These are phyloP conservation scores for Striga asiatica DNA, from an alignment of 257 asterid genomes.

Conservation along the genomic window DNA sequence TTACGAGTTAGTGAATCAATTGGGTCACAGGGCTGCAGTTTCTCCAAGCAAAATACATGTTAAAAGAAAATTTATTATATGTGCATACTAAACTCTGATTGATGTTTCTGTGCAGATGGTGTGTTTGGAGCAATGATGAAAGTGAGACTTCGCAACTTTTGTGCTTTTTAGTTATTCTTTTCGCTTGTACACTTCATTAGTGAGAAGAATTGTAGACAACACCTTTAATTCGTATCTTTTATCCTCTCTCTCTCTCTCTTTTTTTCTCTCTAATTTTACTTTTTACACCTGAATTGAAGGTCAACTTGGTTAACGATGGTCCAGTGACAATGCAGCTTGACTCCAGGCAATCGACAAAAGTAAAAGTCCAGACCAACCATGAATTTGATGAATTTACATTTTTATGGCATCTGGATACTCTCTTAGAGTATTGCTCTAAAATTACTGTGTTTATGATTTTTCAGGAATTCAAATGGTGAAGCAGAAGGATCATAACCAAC, in stretches of 20 bases:
- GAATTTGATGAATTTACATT: not conserved
- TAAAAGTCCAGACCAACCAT: conserved; percentile 15
- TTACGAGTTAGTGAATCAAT: too few species aligned
- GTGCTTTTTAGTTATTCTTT: conserved; percentile 1
- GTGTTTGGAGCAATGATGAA: conserved; percentile 90
- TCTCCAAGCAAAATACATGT: too few species aligned
- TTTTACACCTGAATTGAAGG: conserved; percentile 27
- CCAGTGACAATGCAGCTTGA: conserved; percentile 94
- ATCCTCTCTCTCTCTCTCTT: too few species aligned
- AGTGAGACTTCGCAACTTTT: conserved; percentile 33
- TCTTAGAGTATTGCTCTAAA: not conserved
- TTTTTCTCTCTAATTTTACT: too few species aligned
- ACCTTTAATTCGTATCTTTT: too few species aligned
- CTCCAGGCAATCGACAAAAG: conserved; percentile 50
- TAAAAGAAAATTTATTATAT: too few species aligned
- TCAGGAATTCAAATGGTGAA: conserved; percentile 24
- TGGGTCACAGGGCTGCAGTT: too few species aligned
- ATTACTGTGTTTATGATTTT: not conserved
- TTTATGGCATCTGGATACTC: not conserved
- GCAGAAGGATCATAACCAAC: conserved; percentile 3
- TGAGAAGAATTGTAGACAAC: too few species aligned
- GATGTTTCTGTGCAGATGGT: conserved; percentile 52
- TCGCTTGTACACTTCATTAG: too few species aligned
- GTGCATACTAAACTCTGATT: not conserved
- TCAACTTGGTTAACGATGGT: conserved; percentile 80